Conservation (phyloP, 208 protist genomes). For the Acanthamoeba sp. region DNA sequence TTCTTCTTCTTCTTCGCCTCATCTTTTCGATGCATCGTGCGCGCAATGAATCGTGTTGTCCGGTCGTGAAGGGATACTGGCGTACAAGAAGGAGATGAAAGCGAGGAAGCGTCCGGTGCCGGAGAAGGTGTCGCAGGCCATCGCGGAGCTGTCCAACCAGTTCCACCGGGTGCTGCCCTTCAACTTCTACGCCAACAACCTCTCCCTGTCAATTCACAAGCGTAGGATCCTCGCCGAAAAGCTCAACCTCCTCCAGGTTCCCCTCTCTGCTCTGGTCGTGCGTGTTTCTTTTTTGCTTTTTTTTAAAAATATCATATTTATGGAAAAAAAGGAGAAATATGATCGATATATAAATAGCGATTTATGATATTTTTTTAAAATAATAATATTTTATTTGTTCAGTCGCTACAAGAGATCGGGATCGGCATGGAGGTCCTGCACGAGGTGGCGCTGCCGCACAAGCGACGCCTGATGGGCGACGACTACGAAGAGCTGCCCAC, state of each 20-base stretch:
- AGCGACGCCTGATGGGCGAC: neutral
- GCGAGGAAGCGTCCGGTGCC: neutral
- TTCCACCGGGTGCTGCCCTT: slow-evolving; percentile 29
- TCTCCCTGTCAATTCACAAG: neutral
- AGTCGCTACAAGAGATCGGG: slow-evolving; percentile 39
- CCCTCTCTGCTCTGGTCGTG: too few relatives aligned
- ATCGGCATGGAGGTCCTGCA: slow-evolving; percentile 33
- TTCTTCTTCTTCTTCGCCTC: neutral
- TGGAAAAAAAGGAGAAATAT: too few relatives aligned
- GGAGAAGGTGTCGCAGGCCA: neutral
- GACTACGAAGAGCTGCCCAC: neutral
- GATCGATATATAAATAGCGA: too few relatives aligned
- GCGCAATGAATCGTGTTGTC: too few relatives aligned
- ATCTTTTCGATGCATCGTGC: neutral
- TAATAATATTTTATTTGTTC: too few relatives aligned
- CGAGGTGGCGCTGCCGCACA: neutral
- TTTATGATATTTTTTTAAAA: too few relatives aligned
- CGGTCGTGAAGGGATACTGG: slow-evolving; percentile 1
- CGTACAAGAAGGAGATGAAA: slow-evolving; percentile 29
- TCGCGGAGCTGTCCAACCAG: slow-evolving; percentile 34
- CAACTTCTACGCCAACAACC: neutral
- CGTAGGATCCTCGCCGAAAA: neutral
- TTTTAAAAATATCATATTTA: too few relatives aligned
- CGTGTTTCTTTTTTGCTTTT: too few relatives aligned
- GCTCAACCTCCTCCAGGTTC: slow-evolving; percentile 23